These are phyloP conservation scores for Xylaria scruposa DNA, from an alignment of 495 filamentous ascomycete genomes.

Conservation along the genomic window DNA sequence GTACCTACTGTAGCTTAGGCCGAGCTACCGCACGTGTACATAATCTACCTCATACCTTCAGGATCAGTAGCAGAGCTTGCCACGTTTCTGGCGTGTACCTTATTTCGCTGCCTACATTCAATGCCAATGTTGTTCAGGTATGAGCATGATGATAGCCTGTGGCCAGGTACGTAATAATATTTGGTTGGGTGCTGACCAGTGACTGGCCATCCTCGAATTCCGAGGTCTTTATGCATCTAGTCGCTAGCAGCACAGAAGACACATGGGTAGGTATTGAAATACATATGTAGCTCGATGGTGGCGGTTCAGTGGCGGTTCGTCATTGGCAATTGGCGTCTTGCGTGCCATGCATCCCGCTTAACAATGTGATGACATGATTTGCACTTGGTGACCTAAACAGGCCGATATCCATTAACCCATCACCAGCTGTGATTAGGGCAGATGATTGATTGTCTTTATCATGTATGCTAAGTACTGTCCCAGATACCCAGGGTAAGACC, in stretches of 20 bases:
- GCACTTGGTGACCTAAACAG: constrained; percentile 14
- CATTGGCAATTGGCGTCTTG: neutral
- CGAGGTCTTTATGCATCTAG: neutral
- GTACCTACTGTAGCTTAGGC: too few species aligned
- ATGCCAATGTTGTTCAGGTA: neutral
- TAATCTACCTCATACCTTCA: neutral
- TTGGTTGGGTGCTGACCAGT: neutral
- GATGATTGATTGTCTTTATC: neutral
- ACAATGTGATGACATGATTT: constrained; percentile 25
- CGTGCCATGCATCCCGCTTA: constrained; percentile 11
- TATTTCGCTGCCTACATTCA: neutral
- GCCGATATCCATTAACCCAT: neutral
- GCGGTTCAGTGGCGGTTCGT: constrained; percentile 8
- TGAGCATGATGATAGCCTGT: too few species aligned
- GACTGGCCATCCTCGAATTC: neutral
- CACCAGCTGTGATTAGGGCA: neutral
- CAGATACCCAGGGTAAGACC: neutral
- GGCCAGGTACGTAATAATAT: neutral
- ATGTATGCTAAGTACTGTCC: neutral
- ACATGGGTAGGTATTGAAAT: neutral
- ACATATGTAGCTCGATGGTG: neutral
- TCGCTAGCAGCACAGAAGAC: neutral
- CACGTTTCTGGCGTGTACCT: neutral
- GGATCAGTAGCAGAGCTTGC: neutral
- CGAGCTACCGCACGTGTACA: neutral